Conservation (phyloP, 306 rosid species). For the Prunus campanulata region DNA sequence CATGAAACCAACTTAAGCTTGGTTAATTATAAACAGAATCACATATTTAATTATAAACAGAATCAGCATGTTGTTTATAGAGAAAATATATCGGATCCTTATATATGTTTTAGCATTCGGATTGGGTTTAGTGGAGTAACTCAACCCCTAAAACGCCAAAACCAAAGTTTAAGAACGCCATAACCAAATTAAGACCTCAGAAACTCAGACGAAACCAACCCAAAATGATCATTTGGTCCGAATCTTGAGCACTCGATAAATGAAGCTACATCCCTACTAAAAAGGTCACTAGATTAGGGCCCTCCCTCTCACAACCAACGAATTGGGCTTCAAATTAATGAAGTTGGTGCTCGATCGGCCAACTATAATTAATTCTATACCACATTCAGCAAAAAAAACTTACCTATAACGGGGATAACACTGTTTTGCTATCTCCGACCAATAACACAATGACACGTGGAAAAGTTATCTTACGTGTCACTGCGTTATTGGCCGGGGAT, state of each 20-base stretch:
- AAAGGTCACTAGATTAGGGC: background rate
- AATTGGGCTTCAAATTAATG: background rate
- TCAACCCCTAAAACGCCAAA: background rate
- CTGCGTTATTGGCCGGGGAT: no score
- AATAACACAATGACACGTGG: no score
- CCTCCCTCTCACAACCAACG: background rate
- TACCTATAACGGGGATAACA: no score
- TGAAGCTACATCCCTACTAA: background rate
- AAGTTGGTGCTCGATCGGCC: background rate
- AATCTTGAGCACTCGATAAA: background rate
- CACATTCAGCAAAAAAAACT: background rate
- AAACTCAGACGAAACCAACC: background rate
- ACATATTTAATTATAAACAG: no score
- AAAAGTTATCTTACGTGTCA: no score
- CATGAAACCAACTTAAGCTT: no score
- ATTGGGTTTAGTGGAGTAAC: background rate
- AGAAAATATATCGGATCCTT: no score
- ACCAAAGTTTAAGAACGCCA: background rate
- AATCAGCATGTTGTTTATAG: no score
- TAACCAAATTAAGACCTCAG: background rate
- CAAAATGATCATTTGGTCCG: background rate
- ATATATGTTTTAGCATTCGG: background rate
- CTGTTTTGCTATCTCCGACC: no score
- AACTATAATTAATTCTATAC: background rate
- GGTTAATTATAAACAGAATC: no score